Base-by-base conservation (phyloP, 2,329 filamentous ascomycete genomes). In the Diaporthe ampelina region DNA sequence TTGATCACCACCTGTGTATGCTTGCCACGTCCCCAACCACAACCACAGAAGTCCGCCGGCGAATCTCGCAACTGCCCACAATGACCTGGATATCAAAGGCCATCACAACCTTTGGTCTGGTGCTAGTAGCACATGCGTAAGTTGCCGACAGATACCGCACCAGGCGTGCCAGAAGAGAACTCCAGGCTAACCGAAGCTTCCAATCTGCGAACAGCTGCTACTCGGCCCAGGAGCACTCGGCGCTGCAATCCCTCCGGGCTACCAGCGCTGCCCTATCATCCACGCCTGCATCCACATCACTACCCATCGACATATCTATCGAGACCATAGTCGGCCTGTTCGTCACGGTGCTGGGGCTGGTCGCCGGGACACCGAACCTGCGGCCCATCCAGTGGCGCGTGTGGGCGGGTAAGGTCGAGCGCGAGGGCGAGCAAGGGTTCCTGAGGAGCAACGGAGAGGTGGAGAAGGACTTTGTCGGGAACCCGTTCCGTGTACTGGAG, bases 181-280 rank as follows among this genome's bases (percentile, higher is more conserved):
- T 50, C 37, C 52, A 40, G 67, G 54, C 75, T 80, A 71, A 81
- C 48, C 17, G n/a, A 24, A 21, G 11, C 76, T 61, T 32, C 63
- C 70, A 50, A 73, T 37, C 48, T 43, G 32, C 63, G 17, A 71
- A 71, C 81, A 99, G 97, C 77, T 97, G 95, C 85, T 99, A 98
- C 85, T 99, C 97, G 69, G 95, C 95, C 61, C 94, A 98, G 84
- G 97, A 99, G 85, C 94, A 98, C 85, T 93, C 94, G 9, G 88
- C 92, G 29, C 90, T 97, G 67, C 91, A 92, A 78, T 90, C 92
- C 73, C 87, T 88, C 78, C 84, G 85, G 71, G 81, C 83, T 70
- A 86, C 88, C 68, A 86, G 87, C 45, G 83, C 87, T 70, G 82
- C 86, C 57, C 84, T 86, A 40, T 79, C 85, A 5, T 80, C 85